Conservation (phyloP, 495 filamentous ascomycete species). For the Pseudotulostoma volvatum region DNA sequence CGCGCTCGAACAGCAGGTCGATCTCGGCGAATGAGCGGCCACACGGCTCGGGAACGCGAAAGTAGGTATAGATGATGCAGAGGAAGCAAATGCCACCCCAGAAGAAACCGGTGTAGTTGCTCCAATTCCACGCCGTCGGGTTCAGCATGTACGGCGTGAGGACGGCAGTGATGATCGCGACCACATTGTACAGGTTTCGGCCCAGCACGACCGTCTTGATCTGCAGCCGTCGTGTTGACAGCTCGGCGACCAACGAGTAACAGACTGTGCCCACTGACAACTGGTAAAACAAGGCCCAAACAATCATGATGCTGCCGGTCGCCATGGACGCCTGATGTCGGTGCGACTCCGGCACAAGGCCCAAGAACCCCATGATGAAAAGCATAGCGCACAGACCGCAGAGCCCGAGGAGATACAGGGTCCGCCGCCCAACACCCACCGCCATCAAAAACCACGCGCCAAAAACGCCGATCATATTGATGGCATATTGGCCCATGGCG, state of each 20-base stretch:
- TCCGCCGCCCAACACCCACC: slow-evolving; percentile 48
- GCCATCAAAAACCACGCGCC: slow-evolving; percentile 61
- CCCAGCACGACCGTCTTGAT: slow-evolving; percentile 63
- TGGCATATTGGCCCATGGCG: slow-evolving; percentile 56
- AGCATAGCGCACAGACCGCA: slow-evolving; percentile 49
- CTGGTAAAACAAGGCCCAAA: slow-evolving; percentile 62
- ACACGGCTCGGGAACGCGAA: slow-evolving; percentile 56
- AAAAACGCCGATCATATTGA: slow-evolving; percentile 59
- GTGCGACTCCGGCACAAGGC: slow-evolving; percentile 39
- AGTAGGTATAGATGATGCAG: slow-evolving; percentile 58
- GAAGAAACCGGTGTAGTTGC: slow-evolving; percentile 67
- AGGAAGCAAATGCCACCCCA: slow-evolving; percentile 60
- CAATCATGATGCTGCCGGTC: slow-evolving; percentile 52
- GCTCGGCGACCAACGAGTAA: slow-evolving; percentile 60
- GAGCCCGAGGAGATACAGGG: slow-evolving; percentile 54
- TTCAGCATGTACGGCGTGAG: slow-evolving; percentile 67
- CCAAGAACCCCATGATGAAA: slow-evolving; percentile 57
- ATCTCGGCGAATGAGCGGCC: slow-evolving; percentile 60
- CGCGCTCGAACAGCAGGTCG: slow-evolving; percentile 53
- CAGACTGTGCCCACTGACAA: slow-evolving; percentile 62
- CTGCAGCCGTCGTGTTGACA: slow-evolving; percentile 56
- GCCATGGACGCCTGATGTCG: slow-evolving; percentile 41
- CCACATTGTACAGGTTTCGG: slow-evolving; percentile 57
- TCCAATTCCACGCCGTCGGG: slow-evolving; percentile 57
- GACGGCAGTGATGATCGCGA: slow-evolving; percentile 50